phyloP scores from a whole-genome alignment of 495 filamentous ascomycete genomes.

The Daldinia childiae region DNA sequence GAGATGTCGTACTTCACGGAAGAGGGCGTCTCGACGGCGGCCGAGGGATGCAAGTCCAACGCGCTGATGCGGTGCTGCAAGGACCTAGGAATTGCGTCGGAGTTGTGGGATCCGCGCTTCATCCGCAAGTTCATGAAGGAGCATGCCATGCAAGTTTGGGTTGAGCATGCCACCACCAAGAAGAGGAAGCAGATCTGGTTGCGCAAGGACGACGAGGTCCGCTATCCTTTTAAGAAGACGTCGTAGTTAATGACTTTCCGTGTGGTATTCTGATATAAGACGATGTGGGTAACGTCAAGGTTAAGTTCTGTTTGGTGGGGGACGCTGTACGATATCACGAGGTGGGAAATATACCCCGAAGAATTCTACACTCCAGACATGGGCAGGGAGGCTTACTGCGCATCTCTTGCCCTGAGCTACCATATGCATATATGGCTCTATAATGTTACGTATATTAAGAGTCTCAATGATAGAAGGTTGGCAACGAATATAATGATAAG shows the following conservation, averaged over 20 bases:
- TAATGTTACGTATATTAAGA: slow-evolving; percentile 28
- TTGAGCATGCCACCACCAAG: slow-evolving; percentile 72
- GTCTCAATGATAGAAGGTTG: slow-evolving; percentile 18
- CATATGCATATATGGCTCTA: slow-evolving; percentile 11
- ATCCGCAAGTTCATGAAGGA: slow-evolving; percentile 74
- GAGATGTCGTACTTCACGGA: slow-evolving; percentile 95
- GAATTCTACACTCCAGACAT: not conserved
- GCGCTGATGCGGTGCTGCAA: slow-evolving; percentile 97
- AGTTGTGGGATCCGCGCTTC: slow-evolving; percentile 96
- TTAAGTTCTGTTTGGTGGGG: not conserved
- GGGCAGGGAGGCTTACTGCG: not conserved
- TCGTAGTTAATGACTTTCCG: slow-evolving; percentile 9
- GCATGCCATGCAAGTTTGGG: slow-evolving; percentile 77
- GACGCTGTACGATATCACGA: slow-evolving; percentile 23
- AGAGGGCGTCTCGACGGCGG: slow-evolving; percentile 94
- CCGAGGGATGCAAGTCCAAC: slow-evolving; percentile 97
- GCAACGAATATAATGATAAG: slow-evolving; percentile 36
- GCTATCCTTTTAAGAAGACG: slow-evolving; percentile 82
- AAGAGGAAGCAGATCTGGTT: slow-evolving; percentile 88
- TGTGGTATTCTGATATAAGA: not conserved
- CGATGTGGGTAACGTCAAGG: not conserved
- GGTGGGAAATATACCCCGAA: slow-evolving; percentile 26
- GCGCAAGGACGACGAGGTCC: slow-evolving; percentile 82
- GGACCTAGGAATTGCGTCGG: slow-evolving; percentile 92
- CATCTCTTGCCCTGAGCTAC: not conserved